A percentile compares a stretch with the other conserved stretches of the same genome.
Evolutionary conservation across 805 yeast species (phyloP).

Genomic region (Torulaspora gathmanii): DNA sequence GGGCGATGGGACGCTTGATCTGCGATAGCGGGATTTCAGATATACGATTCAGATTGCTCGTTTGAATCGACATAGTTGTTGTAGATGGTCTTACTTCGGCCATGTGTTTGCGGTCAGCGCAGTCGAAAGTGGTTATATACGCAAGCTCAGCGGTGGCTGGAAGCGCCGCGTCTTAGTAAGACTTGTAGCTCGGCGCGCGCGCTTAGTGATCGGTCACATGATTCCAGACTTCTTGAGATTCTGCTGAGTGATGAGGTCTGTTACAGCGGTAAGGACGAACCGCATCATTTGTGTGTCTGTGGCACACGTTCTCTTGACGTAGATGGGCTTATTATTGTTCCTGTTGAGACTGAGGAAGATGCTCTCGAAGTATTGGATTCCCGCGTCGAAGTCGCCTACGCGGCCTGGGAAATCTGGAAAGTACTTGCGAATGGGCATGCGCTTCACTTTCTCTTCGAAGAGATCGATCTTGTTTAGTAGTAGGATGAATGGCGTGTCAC

Average conservation of each 20-base stretch:
- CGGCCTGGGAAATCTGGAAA: conserved; percentile 76
- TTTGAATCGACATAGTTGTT: conserved; percentile 62
- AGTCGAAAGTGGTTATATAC: conserved; percentile 5
- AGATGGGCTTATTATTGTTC: conserved; percentile 61
- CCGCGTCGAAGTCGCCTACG: conserved; percentile 59
- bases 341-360: conserved; percentile 61
- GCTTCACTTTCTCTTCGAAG: conserved; percentile 62
- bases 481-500: conserved; percentile 78
- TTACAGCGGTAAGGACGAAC: conserved; percentile 86
- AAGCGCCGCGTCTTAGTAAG: background rate
- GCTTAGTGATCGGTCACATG: conserved; percentile 36
- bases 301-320: conserved; percentile 91
- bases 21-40: conserved; percentile 59
- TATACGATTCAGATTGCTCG: conserved; percentile 47
- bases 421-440: conserved; percentile 61
- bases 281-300: conserved; percentile 87
- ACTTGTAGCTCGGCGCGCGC: background rate
- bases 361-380: conserved; percentile 64
- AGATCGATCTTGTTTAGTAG: conserved; percentile 87
- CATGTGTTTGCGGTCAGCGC: background rate
- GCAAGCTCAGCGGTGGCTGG: background rate
- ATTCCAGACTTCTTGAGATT: conserved; percentile 76
- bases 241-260: conserved; percentile 83
- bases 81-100: background rate
- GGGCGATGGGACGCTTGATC: conserved; percentile 79